These are phyloP conservation scores for Hordeum vulgare DNA, from an alignment of 176 grass and related monocot species.

Conservation along the genomic window DNA sequence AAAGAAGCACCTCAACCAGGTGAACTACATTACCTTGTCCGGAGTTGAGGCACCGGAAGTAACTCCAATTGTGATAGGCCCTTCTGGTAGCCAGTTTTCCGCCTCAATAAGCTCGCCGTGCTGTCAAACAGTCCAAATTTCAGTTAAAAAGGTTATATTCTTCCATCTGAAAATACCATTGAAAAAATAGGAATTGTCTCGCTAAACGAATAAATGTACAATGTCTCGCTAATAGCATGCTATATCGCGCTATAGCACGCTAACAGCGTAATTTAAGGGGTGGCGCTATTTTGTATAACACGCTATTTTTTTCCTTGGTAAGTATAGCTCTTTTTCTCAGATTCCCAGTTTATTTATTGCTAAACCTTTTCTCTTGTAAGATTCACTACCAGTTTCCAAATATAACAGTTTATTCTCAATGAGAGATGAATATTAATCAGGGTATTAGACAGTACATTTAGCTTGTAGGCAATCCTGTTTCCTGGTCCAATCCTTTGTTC, in stretches of 20 bases:
- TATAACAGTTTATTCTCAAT: background rate
- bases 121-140: constrained; percentile 39
- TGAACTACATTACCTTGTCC: constrained; percentile 54
- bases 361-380: background rate
- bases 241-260: no score
- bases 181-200: no score
- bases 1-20: background rate
- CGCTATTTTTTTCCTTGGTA: no score
- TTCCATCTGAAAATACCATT: background rate
- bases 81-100: constrained; percentile 82
- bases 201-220: no score
- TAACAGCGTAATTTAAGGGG: no score
- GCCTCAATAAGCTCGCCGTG: constrained; percentile 89
- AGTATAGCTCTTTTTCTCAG: background rate
- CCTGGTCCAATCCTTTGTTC: constrained; percentile 89
- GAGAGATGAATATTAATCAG: background rate
- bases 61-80: constrained; percentile 73
- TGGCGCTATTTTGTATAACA: no score
- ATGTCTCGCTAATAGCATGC: no score
- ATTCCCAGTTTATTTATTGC: background rate
- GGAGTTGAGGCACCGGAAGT: constrained; percentile 97
- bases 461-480: constrained; percentile 88
- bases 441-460: constrained; percentile 64
- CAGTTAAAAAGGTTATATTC: background rate
- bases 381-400: background rate